A percentile compares a stretch with the other conserved stretches of the same genome.
phyloP scores from a whole-genome alignment of 306 rosid genomes.

The Inga oerstediana region DNA sequence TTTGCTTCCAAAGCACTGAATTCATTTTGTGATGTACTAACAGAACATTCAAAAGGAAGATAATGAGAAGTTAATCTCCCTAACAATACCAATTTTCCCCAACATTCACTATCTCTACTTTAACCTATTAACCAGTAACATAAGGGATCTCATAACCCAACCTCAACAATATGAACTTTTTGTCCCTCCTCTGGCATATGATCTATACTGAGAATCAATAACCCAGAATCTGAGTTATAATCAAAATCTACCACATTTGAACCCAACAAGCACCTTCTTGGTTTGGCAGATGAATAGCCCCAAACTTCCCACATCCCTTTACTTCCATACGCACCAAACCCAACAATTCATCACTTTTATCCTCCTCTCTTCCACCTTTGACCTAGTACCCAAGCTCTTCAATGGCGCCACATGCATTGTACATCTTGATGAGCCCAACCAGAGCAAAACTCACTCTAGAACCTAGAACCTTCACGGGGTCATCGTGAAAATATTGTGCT shows the following conservation, averaged over 20 bases:
- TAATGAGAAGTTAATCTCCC: background rate
- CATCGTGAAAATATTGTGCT: conserved; percentile 69
- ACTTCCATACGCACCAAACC: conserved; percentile 61
- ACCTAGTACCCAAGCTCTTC: conserved; percentile 55
- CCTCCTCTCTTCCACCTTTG: background rate
- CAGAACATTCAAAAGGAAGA: background rate
- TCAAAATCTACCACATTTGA: conserved; percentile 44
- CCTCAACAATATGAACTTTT: conserved; percentile 53
- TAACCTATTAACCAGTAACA: background rate
- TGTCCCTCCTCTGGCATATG: conserved; percentile 61
- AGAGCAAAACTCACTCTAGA: conserved; percentile 63
- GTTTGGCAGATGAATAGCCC: conserved; percentile 71
- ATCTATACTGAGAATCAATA: conserved; percentile 55
- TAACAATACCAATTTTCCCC: background rate
- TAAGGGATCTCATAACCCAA: conserved; percentile 48
- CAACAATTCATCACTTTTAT: conserved; percentile 33
- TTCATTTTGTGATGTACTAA: background rate
- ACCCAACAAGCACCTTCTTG: conserved; percentile 61
- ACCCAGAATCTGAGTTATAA: conserved; percentile 55
- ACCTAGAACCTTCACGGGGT: conserved; percentile 64
- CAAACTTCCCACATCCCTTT: conserved; percentile 81
- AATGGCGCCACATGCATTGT: conserved; percentile 81
- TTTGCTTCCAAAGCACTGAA: background rate
- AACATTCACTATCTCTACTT: background rate
- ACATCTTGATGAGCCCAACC: conserved; percentile 79